Percentiles rank a stretch among this genome's conserved stretches.
These are phyloP conservation scores for Fraxinus floribunda DNA, from an alignment of 305 asterid species.

Conservation along the genomic window DNA sequence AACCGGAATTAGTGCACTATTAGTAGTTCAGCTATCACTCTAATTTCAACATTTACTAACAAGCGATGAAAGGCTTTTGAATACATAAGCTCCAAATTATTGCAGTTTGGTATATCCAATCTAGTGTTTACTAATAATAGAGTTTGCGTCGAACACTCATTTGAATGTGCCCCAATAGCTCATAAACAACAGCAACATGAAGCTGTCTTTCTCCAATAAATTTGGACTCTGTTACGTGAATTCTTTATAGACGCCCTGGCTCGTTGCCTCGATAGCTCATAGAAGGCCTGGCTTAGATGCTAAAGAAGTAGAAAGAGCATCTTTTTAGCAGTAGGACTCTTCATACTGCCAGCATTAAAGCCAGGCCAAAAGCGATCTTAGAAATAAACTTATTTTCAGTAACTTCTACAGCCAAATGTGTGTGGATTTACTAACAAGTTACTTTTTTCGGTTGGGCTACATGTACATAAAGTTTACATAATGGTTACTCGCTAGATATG, in stretches of 20 bases:
- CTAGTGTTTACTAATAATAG: neutral
- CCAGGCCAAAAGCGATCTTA: neutral
- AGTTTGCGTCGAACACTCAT: neutral
- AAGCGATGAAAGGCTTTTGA: neutral
- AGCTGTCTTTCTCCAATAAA: neutral
- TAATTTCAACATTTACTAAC: neutral
- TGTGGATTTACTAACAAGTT: neutral
- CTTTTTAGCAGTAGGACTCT: neutral
- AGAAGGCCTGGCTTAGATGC: neutral
- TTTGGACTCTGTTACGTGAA: neutral
- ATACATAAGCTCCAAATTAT: neutral
- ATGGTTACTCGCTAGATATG: no score
- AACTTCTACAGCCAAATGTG: neutral
- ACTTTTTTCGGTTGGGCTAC: neutral
- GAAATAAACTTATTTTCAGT: neutral
- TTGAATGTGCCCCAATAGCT: neutral
- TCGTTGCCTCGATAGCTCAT: neutral
- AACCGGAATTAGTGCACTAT: neutral
- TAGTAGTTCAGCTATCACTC: neutral
- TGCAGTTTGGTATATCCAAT: neutral
- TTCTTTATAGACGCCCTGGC: neutral
- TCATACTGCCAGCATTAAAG: neutral
- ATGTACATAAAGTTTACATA: no score
- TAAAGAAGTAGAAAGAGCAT: neutral
- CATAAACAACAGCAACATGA: neutral